Evolutionary conservation across 345 rosid genomes (phyloP).

Genomic region (Nasturtium officinale): DNA sequence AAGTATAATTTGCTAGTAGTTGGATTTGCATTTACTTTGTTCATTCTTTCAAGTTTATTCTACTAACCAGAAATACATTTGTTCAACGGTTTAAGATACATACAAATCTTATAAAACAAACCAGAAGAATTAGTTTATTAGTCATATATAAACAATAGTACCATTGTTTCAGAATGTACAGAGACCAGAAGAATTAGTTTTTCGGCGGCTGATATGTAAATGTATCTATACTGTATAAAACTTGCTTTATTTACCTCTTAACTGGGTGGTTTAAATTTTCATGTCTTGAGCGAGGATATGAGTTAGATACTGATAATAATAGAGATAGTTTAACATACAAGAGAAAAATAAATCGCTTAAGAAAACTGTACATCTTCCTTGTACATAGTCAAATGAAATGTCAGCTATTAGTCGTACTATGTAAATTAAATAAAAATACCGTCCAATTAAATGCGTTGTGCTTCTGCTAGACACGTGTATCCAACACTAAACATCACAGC

Average conservation of each 20-base stretch:
- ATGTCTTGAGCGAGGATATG: not conserved
- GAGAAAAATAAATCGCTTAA: not conserved
- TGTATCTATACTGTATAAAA: not conserved
- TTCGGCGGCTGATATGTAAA: not conserved
- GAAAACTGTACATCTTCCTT: not conserved
- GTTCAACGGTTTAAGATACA: no score
- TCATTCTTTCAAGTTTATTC: not conserved
- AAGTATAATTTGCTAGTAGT: slow-evolving; percentile 31
- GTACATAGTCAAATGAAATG: not conserved
- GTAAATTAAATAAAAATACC: not conserved
- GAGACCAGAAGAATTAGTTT: no score
- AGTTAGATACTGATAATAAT: not conserved
- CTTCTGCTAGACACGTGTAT: slow-evolving; percentile 4
- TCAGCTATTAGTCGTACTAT: not conserved
- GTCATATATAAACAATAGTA: not conserved
- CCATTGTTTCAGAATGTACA: not conserved
- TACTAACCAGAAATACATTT: not conserved
- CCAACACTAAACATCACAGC: not conserved
- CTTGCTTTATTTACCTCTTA: not conserved
- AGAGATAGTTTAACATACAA: not conserved
- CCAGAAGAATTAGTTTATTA: not conserved
- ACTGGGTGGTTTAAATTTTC: not conserved
- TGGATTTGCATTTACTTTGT: slow-evolving; percentile 16
- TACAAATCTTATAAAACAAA: no score
- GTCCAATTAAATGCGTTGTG: slow-evolving; percentile 4